Base-by-base conservation (phyloP, 2,329 filamentous ascomycete species). In the Cladosporium sp. region DNA sequence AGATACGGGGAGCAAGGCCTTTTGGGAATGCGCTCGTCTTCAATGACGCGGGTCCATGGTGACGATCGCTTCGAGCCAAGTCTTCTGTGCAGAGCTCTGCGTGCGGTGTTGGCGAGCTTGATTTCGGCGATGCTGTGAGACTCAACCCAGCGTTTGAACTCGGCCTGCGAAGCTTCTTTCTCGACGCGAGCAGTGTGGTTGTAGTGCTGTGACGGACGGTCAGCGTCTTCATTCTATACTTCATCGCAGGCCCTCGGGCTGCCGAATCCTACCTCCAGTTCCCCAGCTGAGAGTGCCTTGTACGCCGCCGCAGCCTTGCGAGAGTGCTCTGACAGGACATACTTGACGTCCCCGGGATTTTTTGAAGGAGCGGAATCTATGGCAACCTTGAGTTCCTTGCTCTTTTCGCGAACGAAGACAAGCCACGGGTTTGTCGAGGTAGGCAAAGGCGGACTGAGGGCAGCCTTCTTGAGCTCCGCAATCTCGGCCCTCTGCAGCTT, bases 91-190 rank as follows among this genome's bases (percentile, higher is more conserved):
- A 84, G 70, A 5, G 52, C 12, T 1, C 46, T 66, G 44, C 88
- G 85, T 12, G 88, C 88, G 12, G 69, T 72, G 74, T 91, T 91
- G 65, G 88, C 88, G 3, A 79, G 66, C 55, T 78, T 78, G 70
- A 91, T 89, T 72, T 88, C 74, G 5, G 84, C 78, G 11, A 85
- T 82, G 1, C 85, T 85, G 72, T 88, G 76, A 3, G 75, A 77
- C 35, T 82, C 74, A 23, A 90, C 74, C 85, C 86, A 91, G 66
- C 80, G 73, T 33, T 83, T 78, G 72, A 83, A 84, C 16, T 78
- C 79, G 23, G 77, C 76, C 23, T 74, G 69, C 59, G 82, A 82
- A 16, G 78, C 76, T 49, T 77, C 79, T 23, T 74, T 81, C 69
- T 80, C 82, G 66, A 82, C 72, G 64, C 80, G 80, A 60, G 83